A percentile compares a stretch with the other conserved stretches of the same genome.
Conservation (phyloP, 495 filamentous ascomycete genomes). For the Neurospora sp. region DNA sequence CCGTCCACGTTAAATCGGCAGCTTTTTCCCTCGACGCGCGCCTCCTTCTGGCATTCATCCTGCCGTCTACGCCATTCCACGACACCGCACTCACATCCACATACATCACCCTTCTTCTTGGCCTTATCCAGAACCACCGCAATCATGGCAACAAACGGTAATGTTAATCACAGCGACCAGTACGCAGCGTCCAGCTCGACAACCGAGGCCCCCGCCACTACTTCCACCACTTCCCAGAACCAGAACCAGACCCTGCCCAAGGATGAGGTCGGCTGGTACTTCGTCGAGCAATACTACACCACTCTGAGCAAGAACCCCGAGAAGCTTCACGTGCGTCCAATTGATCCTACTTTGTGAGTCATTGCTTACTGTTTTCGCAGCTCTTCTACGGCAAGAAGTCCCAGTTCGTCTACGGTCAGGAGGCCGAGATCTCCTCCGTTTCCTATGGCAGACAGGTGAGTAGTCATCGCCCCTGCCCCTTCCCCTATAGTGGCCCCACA, state of each 20-base stretch:
- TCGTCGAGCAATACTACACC: slow-evolving; percentile 98
- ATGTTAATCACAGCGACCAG: slow-evolving; percentile 26
- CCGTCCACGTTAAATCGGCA: not conserved
- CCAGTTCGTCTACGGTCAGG: slow-evolving; percentile 73
- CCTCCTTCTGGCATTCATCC: slow-evolving; percentile 5
- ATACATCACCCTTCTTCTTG: not conserved
- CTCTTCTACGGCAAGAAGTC: slow-evolving; percentile 77
- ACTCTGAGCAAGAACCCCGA: slow-evolving; percentile 89
- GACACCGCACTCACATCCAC: slow-evolving; percentile 3
- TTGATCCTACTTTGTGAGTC: not conserved
- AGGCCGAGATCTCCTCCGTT: slow-evolving; percentile 76
- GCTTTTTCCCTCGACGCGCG: slow-evolving; percentile 5
- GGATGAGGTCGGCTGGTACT: slow-evolving; percentile 97
- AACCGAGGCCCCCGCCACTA: slow-evolving; percentile 9
- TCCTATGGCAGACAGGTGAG: slow-evolving; percentile 77
- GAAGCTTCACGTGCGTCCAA: slow-evolving; percentile 68
- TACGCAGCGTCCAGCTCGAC: slow-evolving; percentile 20
- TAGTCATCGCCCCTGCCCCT: slow-evolving; percentile 1
- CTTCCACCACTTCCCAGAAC: slow-evolving; percentile 8
- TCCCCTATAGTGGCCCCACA: not conserved
- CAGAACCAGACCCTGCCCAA: slow-evolving; percentile 39
- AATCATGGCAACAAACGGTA: slow-evolving; percentile 43
- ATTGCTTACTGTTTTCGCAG: slow-evolving; percentile 21
- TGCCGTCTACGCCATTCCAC: slow-evolving; percentile 4
- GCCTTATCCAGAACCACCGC: slow-evolving; percentile 3